Evolutionary conservation across 1,139 yeast species (phyloP).

Genomic region (Pichia sp.): DNA sequence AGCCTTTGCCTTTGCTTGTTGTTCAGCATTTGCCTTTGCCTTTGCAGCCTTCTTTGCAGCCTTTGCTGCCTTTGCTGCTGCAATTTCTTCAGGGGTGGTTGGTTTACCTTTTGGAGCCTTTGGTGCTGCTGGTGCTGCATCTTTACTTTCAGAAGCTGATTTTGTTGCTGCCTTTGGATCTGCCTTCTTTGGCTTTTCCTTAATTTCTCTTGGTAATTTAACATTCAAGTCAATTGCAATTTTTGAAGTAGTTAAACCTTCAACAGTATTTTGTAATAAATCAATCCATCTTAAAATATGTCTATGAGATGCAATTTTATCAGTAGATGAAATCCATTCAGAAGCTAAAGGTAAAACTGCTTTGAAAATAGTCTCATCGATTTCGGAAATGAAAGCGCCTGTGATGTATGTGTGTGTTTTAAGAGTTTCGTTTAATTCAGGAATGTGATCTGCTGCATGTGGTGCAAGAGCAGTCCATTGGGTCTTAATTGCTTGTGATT

Average conservation of each 20-base stretch:
- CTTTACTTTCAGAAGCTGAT: conserved; percentile 25
- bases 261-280: conserved; percentile 61
- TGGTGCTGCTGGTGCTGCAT: conserved; percentile 11
- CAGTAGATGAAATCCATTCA: conserved; percentile 44
- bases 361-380: conserved; percentile 65
- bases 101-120: conserved; percentile 18
- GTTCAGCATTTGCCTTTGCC: conserved; percentile 48
- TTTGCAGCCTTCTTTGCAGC: conserved; percentile 63
- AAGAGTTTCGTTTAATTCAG: conserved; percentile 61
- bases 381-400: conserved; percentile 56
- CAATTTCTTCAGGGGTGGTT: conserved; percentile 19
- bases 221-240: conserved; percentile 52
- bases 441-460: conserved; percentile 41
- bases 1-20: conserved; percentile 32
- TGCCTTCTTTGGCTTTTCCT: conserved; percentile 42
- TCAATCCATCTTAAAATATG: conserved; percentile 92
- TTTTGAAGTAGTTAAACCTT: conserved; percentile 47
- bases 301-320: conserved; percentile 53
- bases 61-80: conserved; percentile 31
- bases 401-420: conserved; percentile 63
- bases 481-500: conserved; percentile 59
- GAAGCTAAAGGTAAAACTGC: conserved; percentile 54
- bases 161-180: conserved; percentile 16
- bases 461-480: conserved; percentile 74
- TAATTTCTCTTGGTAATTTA: conserved; percentile 62